These are phyloP conservation scores for Ceratocystis colombiana DNA, from an alignment of 2,329 filamentous ascomycete species.

Conservation along the genomic window DNA sequence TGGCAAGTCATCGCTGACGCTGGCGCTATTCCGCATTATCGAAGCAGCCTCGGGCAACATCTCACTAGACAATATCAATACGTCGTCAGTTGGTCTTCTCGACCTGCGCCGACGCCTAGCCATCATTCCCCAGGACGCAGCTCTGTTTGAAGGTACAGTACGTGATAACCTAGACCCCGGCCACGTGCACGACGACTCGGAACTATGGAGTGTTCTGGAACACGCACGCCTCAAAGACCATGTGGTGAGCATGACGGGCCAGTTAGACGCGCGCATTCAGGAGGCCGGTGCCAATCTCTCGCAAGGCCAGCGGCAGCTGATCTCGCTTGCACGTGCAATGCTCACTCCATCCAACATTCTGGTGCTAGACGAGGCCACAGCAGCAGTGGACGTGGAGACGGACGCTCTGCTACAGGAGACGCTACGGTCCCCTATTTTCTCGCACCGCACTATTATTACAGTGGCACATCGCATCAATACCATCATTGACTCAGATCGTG, in stretches of 20 bases:
- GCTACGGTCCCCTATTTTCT: constrained; percentile 58
- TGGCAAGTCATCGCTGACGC: constrained; percentile 86
- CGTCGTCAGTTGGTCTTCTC: constrained; percentile 76
- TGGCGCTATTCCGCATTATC: constrained; percentile 91
- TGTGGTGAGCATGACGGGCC: constrained; percentile 73
- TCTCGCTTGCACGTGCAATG: constrained; percentile 86
- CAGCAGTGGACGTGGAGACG: constrained; percentile 58
- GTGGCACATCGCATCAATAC: constrained; percentile 98
- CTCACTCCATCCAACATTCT: constrained; percentile 94
- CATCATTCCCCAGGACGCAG: constrained; percentile 96
- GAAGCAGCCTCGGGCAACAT: constrained; percentile 76
- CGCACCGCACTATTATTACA: constrained; percentile 91
- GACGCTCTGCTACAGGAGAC: constrained; percentile 57
- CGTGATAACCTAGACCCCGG: constrained; percentile 93
- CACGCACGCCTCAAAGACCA: constrained; percentile 91
- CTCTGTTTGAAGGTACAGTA: constrained; percentile 85
- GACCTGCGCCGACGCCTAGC: constrained; percentile 82
- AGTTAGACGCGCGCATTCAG: constrained; percentile 78
- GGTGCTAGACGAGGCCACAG: constrained; percentile 92
- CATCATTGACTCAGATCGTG: constrained; percentile 77
- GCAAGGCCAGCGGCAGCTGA: constrained; percentile 85
- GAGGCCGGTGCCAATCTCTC: constrained; percentile 96
- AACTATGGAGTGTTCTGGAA: constrained; percentile 91
- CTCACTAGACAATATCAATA: constrained; percentile 80
- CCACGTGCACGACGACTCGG: constrained; percentile 91